phyloP scores from a whole-genome alignment of 2,329 filamentous ascomycete genomes.

The Penicillium sp. region DNA sequence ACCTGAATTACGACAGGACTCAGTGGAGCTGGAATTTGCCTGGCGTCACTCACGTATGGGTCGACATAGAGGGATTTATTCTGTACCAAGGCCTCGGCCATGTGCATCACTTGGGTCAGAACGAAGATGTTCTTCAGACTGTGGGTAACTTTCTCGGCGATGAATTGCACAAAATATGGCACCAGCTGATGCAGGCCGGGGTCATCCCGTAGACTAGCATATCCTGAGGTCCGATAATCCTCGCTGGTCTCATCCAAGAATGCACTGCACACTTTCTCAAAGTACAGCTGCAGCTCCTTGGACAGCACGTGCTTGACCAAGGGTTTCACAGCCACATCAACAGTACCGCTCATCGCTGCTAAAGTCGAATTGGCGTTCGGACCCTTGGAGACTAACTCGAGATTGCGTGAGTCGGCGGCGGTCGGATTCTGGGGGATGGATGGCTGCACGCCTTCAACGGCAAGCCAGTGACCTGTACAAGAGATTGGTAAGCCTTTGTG shows the following conservation, averaged over 20 bases:
- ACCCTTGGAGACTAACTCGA: conserved; percentile 86
- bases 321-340: conserved; percentile 80
- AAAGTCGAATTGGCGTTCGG: conserved; percentile 82
- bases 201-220: conserved; percentile 81
- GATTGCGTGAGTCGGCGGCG: conserved; percentile 73
- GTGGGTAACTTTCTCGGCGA: conserved; percentile 94
- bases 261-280: conserved; percentile 88
- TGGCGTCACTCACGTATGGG: conserved; percentile 54
- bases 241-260: conserved; percentile 85
- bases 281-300: conserved; percentile 94
- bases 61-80: conserved; percentile 77
- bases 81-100: conserved; percentile 77
- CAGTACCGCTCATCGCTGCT: conserved; percentile 76
- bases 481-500: conserved; percentile 8
- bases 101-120: conserved; percentile 86
- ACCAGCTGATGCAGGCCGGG: conserved; percentile 92
- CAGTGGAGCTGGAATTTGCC: background rate
- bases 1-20: no score
- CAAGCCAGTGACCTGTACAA: conserved; percentile 82
- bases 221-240: conserved; percentile 78
- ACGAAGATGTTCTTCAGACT: conserved; percentile 86
- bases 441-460: conserved; percentile 94
- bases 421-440: conserved; percentile 96
- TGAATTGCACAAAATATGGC: conserved; percentile 94
- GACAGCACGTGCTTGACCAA: conserved; percentile 94